phyloP scores from a whole-genome alignment of 2,329 filamentous ascomycete genomes.

The Phyllosticta capitalensis region DNA sequence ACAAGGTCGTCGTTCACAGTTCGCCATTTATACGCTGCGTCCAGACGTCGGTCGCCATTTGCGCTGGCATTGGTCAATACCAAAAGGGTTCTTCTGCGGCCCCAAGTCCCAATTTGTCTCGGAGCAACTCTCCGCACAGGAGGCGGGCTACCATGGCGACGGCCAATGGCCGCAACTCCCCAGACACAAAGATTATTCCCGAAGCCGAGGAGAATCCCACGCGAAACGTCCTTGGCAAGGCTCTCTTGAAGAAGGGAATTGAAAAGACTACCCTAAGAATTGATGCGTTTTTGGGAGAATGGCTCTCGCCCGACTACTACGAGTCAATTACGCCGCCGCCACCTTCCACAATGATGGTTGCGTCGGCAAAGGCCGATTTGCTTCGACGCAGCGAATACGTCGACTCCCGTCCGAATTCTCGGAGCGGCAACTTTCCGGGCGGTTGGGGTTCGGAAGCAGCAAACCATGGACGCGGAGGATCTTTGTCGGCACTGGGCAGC shows the following conservation, averaged over 20 bases:
- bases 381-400: conserved; percentile 62
- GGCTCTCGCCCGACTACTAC: conserved; percentile 89
- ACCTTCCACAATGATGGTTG: conserved; percentile 75
- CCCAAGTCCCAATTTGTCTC: conserved; percentile 21
- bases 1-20: conserved; percentile 77
- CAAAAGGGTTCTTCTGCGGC: conserved; percentile 19
- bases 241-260: conserved; percentile 24
- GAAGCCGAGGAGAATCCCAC: conserved; percentile 30
- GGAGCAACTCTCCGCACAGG: conserved; percentile 14
- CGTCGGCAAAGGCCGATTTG: conserved; percentile 77
- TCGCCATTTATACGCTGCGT: conserved; percentile 93
- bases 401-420: conserved; percentile 32
- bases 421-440: conserved; percentile 43
- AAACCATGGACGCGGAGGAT: conserved; percentile 10
- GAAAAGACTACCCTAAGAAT: conserved; percentile 52
- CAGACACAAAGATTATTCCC: conserved; percentile 22
- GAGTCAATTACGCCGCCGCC: conserved; percentile 86
- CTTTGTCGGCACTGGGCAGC: conserved; percentile 23
- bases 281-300: conserved; percentile 90
- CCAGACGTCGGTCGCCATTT: conserved; percentile 83
- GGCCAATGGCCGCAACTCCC: conserved; percentile 14
- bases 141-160: conserved; percentile 4
- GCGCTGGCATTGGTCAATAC: conserved; percentile 68
- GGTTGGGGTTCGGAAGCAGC: conserved; percentile 39
- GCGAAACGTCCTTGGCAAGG: conserved; percentile 24